phyloP scores from a whole-genome alignment of 805 yeast genomes.

The Saturnispora halmiae region DNA sequence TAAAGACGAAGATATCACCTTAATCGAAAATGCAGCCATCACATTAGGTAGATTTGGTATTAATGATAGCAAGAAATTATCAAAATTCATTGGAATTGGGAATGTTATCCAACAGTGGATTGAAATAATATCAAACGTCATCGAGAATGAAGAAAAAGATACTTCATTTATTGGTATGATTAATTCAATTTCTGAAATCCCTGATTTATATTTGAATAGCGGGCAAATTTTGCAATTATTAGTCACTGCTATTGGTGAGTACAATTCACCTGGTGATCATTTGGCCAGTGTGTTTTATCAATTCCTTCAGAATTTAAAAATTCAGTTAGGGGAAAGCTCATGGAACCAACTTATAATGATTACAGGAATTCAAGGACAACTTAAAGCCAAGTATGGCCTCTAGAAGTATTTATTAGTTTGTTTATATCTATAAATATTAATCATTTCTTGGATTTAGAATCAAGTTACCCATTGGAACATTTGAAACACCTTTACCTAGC shows the following conservation, averaged over 20 bases:
- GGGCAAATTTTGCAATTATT: conserved; percentile 42
- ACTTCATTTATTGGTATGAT: conserved; percentile 81
- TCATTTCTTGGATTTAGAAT: conserved; percentile 48
- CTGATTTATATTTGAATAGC: conserved; percentile 45
- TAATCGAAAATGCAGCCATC: conserved; percentile 80
- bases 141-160: conserved; percentile 82
- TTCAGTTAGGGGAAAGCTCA: conserved; percentile 35
- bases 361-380: conserved; percentile 16
- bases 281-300: conserved; percentile 37
- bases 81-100: conserved; percentile 9
- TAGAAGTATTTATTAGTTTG: conserved; percentile 5
- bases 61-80: conserved; percentile 40
- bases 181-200: conserved; percentile 54
- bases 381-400: conserved; percentile 24
- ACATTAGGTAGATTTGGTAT: conserved; percentile 82
- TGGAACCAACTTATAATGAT: conserved; percentile 10
- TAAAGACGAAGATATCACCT: conserved; percentile 42
- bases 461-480: conserved; percentile 48
- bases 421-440: not conserved
- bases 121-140: conserved; percentile 51
- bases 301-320: conserved; percentile 37
- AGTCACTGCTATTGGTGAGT: conserved; percentile 50
- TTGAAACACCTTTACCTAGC: conserved; percentile 44
- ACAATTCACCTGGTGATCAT: conserved; percentile 40
- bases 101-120: conserved; percentile 65